Base-by-base conservation (phyloP, 1,284 basidiomycete species). In the Puccinia novopanici region DNA sequence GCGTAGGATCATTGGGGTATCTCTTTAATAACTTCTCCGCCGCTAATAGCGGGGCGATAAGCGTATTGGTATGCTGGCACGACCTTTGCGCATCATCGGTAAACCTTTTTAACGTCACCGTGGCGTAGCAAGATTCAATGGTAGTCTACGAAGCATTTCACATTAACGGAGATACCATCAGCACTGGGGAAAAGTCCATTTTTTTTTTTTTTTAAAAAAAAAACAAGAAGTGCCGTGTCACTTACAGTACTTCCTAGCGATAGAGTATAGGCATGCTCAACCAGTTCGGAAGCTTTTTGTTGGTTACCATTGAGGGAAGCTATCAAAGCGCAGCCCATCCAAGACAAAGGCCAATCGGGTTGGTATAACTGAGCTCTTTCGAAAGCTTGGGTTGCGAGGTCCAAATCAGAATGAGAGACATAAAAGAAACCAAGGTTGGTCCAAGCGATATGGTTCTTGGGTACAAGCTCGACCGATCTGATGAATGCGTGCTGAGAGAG, bases 401-500 rank as follows among this genome's bases (percentile, higher is more conserved):
- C 92, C 0, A 89, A 84, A 85, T 99, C 96, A 40, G 89, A 88
- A 82, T 95, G 89, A 77, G 91, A 87, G n/a, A 96, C 88, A 85
- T 95, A 99, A 67, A 99, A 88, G 80, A 98, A 88, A 0, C 96
- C 97, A 3, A 99, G 89, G 84, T 92, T 93, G 9, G 92, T 90
- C 97, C 97, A 99, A 0, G 91, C 90, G 6, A 88, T 85, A 52
- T 73, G 59, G 42, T 77, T 83, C 85, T 93, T 94, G 0, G 88
- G 86, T 83, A 95, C 91, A 70, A 93, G 88, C 84, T 98, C 95
- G 75, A 98, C 87, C 9, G 95, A 92, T 74, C 90, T 92, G 84
- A 98, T 91, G 83, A 94, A 98, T 10, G 93, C 92, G 87, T 99
- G 95, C 85, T 99, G 97, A 6, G 93, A 91, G 0, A 89, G 87